Evolutionary conservation across 805 yeast species (phyloP), one percentile per base, ranked within the genome.

Genomic region (Candida pseudofarinosa): DNA sequence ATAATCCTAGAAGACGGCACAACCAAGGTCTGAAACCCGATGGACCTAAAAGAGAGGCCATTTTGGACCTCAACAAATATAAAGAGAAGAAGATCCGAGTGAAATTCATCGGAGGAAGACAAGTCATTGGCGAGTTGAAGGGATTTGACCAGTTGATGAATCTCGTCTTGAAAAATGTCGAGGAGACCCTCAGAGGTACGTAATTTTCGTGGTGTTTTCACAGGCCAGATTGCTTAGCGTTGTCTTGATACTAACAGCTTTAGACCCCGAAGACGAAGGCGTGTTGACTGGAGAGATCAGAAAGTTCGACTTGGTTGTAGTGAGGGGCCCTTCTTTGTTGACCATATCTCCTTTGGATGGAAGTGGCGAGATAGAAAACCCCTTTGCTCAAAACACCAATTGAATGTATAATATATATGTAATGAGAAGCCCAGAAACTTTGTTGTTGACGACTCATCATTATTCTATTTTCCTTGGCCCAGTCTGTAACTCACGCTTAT

Each of bases 21-120:
- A 48, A 47, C 28, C 39, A 33, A 5, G 17, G 30, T 32, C 34
- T 54, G 28, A 65, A 63, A 42, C 70, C 57, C 38, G 88, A 83
- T 52, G 81, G 88, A 12, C 98, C 97, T 31, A 86, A 85, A 69
- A 85, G 88, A 64, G 97, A 90, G 49, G 95, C 96, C 17, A 87
- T 90, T 46, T 71, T 88, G 43, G 89, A 90, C 60, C 71, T 93
- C 46, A 78, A 82, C 48, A 84, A 80, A 56, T 87, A 85, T 60
- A 79, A 79, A 54, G 95, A 88, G 59, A 73, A 83, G 52, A 63
- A 73, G 51, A 80, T 91, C 33, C 76, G 83, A 53, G 91, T 90
- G 41, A 83, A 85, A 54, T 80, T 93, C 58, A 76, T 82, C 51
- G 95, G 96, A 10, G 97, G 96, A 4, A 79, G 97, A 57, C 81